Evolutionary conservation across 176 grass and related monocot genomes (phyloP).

Genomic region (Thinopyrum elongatum): DNA sequence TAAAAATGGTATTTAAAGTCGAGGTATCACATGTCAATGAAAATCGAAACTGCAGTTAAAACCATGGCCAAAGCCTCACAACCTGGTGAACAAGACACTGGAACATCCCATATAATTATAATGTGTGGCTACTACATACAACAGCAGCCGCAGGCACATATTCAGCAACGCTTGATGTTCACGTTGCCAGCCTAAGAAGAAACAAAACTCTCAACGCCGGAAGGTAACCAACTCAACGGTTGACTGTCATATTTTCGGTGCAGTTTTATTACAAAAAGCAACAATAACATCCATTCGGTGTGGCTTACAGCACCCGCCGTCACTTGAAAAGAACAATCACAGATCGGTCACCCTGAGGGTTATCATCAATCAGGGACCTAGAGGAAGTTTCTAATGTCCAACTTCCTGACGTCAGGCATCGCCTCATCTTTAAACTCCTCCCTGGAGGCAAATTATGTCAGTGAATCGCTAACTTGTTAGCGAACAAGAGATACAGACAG

Average conservation of each 20-base stretch:
- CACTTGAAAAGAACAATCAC: slow-evolving; percentile 23
- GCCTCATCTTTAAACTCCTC: slow-evolving; percentile 95
- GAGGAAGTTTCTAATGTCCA: slow-evolving; percentile 89
- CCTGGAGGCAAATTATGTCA: slow-evolving; percentile 33
- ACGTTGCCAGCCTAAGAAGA: not conserved
- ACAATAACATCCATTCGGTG: slow-evolving; percentile 27
- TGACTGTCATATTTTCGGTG: slow-evolving; percentile 22
- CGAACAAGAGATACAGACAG: not conserved
- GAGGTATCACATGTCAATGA: not conserved
- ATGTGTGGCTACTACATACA: not conserved
- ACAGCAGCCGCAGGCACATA: not conserved
- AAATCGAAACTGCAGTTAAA: not conserved
- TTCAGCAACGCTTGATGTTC: not conserved
- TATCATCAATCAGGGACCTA: slow-evolving; percentile 31
- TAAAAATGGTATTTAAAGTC: not conserved
- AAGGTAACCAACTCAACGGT: slow-evolving; percentile 21
- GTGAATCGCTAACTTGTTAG: not conserved
- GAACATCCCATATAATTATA: slow-evolving; percentile 4
- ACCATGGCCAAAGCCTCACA: not conserved
- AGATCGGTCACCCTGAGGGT: not conserved
- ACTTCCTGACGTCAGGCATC: slow-evolving; percentile 71
- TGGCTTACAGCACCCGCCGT: slow-evolving; percentile 29
- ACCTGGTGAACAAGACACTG: not conserved
- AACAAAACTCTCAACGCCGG: not conserved
- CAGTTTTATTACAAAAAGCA: slow-evolving; percentile 56